Base-by-base conservation (phyloP, 2,329 filamentous ascomycete species). In the Cryphonectria parasitica region DNA sequence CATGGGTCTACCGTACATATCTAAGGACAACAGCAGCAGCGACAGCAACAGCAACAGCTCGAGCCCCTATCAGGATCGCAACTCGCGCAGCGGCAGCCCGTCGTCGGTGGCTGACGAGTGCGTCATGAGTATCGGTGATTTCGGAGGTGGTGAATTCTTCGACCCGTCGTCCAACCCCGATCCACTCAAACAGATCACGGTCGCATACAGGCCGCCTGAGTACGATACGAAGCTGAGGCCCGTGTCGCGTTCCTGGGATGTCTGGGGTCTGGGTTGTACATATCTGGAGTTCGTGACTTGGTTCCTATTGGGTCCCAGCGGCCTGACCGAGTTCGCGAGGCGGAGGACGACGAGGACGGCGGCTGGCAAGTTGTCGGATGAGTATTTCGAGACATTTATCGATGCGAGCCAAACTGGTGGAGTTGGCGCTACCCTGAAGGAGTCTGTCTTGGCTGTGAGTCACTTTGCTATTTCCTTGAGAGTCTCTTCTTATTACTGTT, bases 241-340 rank as follows among this genome's bases (percentile, higher is more conserved):
- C n/a, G 67, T 73, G 52, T 73, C 72, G n/a, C 72, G 69, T 54
- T 73, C 72, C n/a, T 73, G 72, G 72, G 75, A 77, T 36, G 69
- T 77, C 7, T 77, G 75, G 75, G 73, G 73, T 54, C 71, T 76
- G 13, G 75, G 73, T 0, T 77, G 75, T 68, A 70, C 75, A 0
- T 77, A 71, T n/a, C 67, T 77, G 0, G 75, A 77, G 67, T 74
- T 75, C 31, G 49, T 73, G 1, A 75, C 71, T 1, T 75, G 75
- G 75, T 73, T 73, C 56, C 62, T 73, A 22, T 22, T 71, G 19
- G 72, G 72, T 4, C 67, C 67, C 3, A 45, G 49, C 7, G 72
- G 72, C 36, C 61, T 73, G 13, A 72, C 56, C 15, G 72, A 73
- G 54, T 73, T 73, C 49, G 72, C 72, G 0, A 73, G 56, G 72